These are phyloP conservation scores for Dipteronia dyeriana DNA, from an alignment of 345 rosid genomes.

Conservation along the genomic window DNA sequence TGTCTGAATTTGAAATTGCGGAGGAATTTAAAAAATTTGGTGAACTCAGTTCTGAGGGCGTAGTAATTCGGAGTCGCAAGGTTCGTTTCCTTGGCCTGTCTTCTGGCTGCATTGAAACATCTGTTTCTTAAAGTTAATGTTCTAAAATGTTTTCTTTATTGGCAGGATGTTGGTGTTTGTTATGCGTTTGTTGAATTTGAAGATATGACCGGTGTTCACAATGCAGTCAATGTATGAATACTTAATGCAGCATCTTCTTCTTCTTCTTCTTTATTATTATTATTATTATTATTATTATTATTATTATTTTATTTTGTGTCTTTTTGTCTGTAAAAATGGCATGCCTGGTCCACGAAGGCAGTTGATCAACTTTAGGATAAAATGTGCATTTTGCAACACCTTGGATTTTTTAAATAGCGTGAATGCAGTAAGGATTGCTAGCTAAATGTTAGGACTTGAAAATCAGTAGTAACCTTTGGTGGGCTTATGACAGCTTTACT, in stretches of 20 bases:
- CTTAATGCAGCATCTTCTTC: not conserved
- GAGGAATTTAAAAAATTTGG: constrained; percentile 74
- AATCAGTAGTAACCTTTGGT: not conserved
- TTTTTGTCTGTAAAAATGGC: not conserved
- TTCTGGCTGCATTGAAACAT: not conserved
- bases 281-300: too few species aligned
- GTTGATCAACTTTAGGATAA: not conserved
- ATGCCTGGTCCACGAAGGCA: not conserved
- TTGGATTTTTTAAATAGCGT: not conserved
- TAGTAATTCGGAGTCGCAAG: constrained; percentile 70
- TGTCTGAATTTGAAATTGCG: constrained; percentile 63
- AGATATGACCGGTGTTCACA: constrained; percentile 57
- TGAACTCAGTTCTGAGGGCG: constrained; percentile 56
- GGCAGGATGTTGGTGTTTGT: constrained; percentile 74
- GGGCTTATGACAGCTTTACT: not conserved
- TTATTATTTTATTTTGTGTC: not conserved
- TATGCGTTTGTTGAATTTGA: constrained; percentile 80
- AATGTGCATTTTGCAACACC: not conserved
- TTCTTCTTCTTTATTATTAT: too few species aligned
- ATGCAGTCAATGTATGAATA: constrained; percentile 53
- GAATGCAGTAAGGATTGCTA: not conserved
- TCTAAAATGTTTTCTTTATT: constrained; percentile 12
- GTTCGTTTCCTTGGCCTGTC: constrained; percentile 28
- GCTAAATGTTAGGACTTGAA: not conserved
- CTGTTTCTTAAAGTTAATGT: not conserved